Percentiles rank a stretch among this genome's conserved stretches.
Evolutionary conservation across 176 grass and related monocot species (phyloP).

Genomic region (Carex parvula): DNA sequence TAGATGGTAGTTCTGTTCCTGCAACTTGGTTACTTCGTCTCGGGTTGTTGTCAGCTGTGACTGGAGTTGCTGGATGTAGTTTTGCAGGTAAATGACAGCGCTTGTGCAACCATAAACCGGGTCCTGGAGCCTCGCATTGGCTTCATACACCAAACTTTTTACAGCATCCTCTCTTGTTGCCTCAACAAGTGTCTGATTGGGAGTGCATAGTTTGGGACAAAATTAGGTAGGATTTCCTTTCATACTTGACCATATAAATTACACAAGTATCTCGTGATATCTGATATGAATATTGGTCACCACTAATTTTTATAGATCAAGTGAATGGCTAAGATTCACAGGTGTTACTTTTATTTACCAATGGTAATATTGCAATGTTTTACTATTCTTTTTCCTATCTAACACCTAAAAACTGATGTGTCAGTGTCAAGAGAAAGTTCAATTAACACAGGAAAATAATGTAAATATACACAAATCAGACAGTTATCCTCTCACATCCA

Average conservation of each 20-base stretch:
- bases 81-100: slow-evolving; percentile 30
- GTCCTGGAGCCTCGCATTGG: slow-evolving; percentile 33
- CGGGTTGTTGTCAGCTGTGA: slow-evolving; percentile 22
- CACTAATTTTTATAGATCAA: neutral
- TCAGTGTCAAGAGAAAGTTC: neutral
- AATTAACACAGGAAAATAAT: neutral
- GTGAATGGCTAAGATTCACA: neutral
- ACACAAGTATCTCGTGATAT: neutral
- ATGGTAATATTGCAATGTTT: neutral
- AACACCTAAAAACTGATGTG: neutral
- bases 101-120: slow-evolving; percentile 35
- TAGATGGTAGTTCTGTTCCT: slow-evolving; percentile 28
- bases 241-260: neutral
- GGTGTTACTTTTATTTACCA: neutral
- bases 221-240: neutral
- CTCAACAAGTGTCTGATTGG: slow-evolving; percentile 27
- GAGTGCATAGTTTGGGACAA: neutral
- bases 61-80: slow-evolving; percentile 29
- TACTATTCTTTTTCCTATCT: neutral
- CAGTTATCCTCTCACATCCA: neutral
- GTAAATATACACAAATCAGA: neutral
- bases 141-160: slow-evolving; percentile 42
- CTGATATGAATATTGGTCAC: neutral
- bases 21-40: slow-evolving; percentile 18
- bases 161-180: slow-evolving; percentile 35